Percentiles rank a stretch among this genome's conserved stretches.
Evolutionary conservation across 441 rosid species (phyloP).

Genomic region (Corymbia citriodora): DNA sequence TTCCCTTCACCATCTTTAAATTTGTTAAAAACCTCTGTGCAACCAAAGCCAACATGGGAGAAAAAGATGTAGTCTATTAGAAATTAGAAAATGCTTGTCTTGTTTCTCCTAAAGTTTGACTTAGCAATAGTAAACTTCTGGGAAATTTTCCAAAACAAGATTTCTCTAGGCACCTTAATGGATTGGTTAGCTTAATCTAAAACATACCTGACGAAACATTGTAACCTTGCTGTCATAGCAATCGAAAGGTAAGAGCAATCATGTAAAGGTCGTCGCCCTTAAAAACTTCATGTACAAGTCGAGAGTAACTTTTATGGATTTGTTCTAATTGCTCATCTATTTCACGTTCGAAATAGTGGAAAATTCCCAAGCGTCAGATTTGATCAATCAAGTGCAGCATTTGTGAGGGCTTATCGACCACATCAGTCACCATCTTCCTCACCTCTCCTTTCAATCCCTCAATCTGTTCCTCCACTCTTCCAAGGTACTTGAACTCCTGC

Average conservation of each 20-base stretch:
- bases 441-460: background rate
- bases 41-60: background rate
- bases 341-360: background rate
- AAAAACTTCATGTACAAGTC: too few relatives aligned
- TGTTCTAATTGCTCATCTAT: background rate
- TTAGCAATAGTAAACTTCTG: background rate
- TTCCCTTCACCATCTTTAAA: too few relatives aligned
- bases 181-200: too few relatives aligned
- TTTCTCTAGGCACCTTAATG: background rate
- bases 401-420: background rate
- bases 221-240: too few relatives aligned
- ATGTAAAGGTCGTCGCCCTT: too few relatives aligned
- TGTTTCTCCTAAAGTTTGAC: background rate
- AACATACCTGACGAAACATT: too few relatives aligned
- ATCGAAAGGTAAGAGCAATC: too few relatives aligned
- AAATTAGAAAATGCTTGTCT: background rate
- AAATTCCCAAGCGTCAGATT: background rate
- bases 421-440: background rate
- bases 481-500: background rate
- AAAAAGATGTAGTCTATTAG: too few relatives aligned
- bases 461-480: background rate
- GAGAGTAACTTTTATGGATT: too few relatives aligned
- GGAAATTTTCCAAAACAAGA: background rate
- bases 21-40: background rate
- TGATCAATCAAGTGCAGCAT: background rate